Evolutionary conservation across 2,329 filamentous ascomycete species (phyloP).

Genomic region (Colletotrichum eremochloae): DNA sequence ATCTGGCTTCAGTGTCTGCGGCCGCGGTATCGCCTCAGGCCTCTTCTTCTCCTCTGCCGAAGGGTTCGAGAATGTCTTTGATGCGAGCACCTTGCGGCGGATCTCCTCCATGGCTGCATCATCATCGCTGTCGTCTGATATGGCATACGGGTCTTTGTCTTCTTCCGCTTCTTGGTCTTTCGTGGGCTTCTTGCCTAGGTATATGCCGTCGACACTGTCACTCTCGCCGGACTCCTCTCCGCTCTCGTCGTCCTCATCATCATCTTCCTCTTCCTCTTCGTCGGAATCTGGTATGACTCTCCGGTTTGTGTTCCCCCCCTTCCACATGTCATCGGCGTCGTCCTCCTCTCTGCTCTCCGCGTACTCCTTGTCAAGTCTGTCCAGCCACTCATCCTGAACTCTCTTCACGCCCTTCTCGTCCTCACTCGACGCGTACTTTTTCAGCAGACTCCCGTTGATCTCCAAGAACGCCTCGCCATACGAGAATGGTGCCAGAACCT

Average conservation of each 20-base stretch:
- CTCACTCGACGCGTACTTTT: conserved; percentile 85
- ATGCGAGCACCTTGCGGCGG: conserved; percentile 87
- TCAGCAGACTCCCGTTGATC: conserved; percentile 87
- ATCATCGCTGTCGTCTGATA: conserved; percentile 86
- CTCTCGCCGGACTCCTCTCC: conserved; percentile 60
- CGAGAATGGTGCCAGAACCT: conserved; percentile 85
- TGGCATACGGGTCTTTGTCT: conserved; percentile 76
- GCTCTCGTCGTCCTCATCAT: conserved; percentile 60
- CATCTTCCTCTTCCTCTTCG: conserved; percentile 64
- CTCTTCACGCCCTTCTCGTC: conserved; percentile 87
- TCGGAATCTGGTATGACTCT: conserved; percentile 66
- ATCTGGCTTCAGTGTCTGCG: conserved; percentile 69
- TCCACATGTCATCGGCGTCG: conserved; percentile 84
- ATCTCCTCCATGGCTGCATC: conserved; percentile 92
- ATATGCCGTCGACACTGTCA: conserved; percentile 69
- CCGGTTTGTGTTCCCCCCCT: conserved; percentile 89
- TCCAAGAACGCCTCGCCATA: conserved; percentile 91
- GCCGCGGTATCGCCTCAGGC: conserved; percentile 73
- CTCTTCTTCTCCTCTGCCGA: conserved; percentile 64
- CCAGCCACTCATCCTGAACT: conserved; percentile 89
- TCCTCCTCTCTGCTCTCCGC: conserved; percentile 78
- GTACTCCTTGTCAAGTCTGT: conserved; percentile 91
- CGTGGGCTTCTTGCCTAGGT: conserved; percentile 67
- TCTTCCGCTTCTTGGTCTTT: conserved; percentile 59
- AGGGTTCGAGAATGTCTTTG: conserved; percentile 85